These are phyloP conservation scores for Tulasnella sp. DNA, from an alignment of 768 basidiomycete genomes.

Conservation along the genomic window DNA sequence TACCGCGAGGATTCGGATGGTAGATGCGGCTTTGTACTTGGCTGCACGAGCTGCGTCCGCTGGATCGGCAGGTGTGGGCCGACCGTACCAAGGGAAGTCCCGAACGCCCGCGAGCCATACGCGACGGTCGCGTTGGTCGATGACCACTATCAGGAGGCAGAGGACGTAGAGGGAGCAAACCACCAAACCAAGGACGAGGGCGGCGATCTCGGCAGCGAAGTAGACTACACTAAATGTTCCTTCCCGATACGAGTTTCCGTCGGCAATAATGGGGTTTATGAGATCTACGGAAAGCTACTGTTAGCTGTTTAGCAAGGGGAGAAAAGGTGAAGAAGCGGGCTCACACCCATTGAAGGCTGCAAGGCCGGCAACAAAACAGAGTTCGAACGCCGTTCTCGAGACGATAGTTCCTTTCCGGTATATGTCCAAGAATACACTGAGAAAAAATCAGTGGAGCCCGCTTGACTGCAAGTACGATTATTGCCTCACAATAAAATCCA, in stretches of 20 bases:
- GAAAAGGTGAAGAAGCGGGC: not conserved
- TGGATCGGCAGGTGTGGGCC: constrained; percentile 1
- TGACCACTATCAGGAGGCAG: not conserved
- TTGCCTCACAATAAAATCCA: constrained; percentile 1
- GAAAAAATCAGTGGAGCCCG: not conserved
- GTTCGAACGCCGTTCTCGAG: not conserved
- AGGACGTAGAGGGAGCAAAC: not conserved
- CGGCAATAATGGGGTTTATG: not conserved
- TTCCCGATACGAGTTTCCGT: not conserved
- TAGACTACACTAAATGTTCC: constrained; percentile 13
- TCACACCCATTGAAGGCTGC: not conserved
- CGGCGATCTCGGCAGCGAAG: constrained; percentile 6
- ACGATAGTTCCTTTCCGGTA: constrained; percentile 4
- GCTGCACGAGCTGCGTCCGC: not conserved
- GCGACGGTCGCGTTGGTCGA: not conserved
- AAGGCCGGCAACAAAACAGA: not conserved
- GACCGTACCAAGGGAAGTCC: constrained; percentile 5
- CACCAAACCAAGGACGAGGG: not conserved
- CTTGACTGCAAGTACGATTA: not conserved
- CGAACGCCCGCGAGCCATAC: constrained; percentile 3
- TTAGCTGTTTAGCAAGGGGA: not conserved
- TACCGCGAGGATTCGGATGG: not conserved
- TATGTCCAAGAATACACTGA: constrained; percentile 8
- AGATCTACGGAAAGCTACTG: not conserved
- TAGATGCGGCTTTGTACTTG: not conserved